phyloP scores from a whole-genome alignment of 768 basidiomycete genomes.

The Suillus luteus region DNA sequence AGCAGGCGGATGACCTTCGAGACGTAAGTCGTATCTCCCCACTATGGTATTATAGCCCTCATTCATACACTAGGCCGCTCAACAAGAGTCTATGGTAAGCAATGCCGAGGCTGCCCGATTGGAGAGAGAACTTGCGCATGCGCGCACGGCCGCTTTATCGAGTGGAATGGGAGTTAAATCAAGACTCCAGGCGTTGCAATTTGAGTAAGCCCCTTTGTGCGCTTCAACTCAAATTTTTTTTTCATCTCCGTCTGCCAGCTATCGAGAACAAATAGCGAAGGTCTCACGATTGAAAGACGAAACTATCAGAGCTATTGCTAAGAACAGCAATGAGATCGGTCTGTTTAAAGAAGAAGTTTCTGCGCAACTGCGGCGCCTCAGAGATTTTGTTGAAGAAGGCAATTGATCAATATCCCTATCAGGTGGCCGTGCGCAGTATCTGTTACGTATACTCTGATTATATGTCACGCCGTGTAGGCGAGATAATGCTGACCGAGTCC shows the following conservation, averaged over 20 bases:
- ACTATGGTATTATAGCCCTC: background rate
- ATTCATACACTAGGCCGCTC: slow-evolving; percentile 56
- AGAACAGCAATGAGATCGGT: slow-evolving; percentile 82
- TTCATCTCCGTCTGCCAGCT: slow-evolving; percentile 43
- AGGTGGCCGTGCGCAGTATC: background rate
- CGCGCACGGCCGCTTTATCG: slow-evolving; percentile 72
- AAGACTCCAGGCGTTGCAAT: slow-evolving; percentile 72
- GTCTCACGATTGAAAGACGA: slow-evolving; percentile 75
- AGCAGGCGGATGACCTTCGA: slow-evolving; percentile 79
- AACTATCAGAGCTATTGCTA: slow-evolving; percentile 77
- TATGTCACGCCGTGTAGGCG: background rate
- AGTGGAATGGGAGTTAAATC: slow-evolving; percentile 85
- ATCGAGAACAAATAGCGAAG: slow-evolving; percentile 79
- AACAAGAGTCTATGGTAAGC: slow-evolving; percentile 70
- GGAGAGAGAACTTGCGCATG: slow-evolving; percentile 73
- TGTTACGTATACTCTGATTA: background rate
- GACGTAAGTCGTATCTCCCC: slow-evolving; percentile 52
- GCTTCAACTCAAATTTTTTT: background rate
- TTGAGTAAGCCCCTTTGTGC: slow-evolving; percentile 53
- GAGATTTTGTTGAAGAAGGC: slow-evolving; percentile 64
- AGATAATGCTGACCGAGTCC: background rate
- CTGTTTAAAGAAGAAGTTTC: slow-evolving; percentile 81
- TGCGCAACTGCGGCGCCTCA: slow-evolving; percentile 64
- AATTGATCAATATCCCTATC: slow-evolving; percentile 21
- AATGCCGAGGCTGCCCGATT: slow-evolving; percentile 66